Base-by-base conservation (phyloP, 441 rosid genomes). In the Jatropha podagrica region DNA sequence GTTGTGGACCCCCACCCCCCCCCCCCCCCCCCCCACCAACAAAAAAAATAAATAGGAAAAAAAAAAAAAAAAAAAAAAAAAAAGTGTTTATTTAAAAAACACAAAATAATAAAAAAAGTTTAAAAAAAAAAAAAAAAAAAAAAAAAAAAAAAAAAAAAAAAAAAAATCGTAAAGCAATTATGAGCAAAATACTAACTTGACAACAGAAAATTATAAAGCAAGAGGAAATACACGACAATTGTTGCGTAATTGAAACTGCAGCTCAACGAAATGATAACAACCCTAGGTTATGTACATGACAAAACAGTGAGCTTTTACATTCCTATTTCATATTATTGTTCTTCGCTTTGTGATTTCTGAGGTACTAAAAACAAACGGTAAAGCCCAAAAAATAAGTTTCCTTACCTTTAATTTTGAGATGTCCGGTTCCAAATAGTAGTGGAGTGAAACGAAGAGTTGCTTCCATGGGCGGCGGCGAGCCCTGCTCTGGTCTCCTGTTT, bases 371-470 rank as follows among this genome's bases (percentile, higher is more conserved):
- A 46, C 17, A 27, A 27, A 32, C 12, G 26, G 38, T 38, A 38
- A 38, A 37, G 46, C 44, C 38, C 72, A 59, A 81, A 74, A 55
- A 23, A 37, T 4, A 44, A 40, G 26, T 44, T 44, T 54, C 18
- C 76, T 70, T 52, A 87, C 90, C 90, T 75, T 72, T 74, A 71
- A 76, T 4, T 18, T 73, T 72, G n/a, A 66, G 17, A 3, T 82
- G 76, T 32, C 68, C 79, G 49, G 52, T 15, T 8, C 69, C 66
- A 54, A 83, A 71, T 52, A 77, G 56, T 10, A 51, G 76, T 2
- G 80, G 74, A 67, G 70, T 42, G 72, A 80, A 80, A 65, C 68
- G 69, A 32, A 84, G 74, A 79, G 82, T 79, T 27, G 89, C 85
- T 75, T 82, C 91, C 91, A 86, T 86, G 60, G 78, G 72, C 71